A percentile compares a stretch with the other conserved stretches of the same genome.
These are phyloP conservation scores for Saitozyma sp. DNA, from an alignment of 768 basidiomycete genomes.

Conservation along the genomic window DNA sequence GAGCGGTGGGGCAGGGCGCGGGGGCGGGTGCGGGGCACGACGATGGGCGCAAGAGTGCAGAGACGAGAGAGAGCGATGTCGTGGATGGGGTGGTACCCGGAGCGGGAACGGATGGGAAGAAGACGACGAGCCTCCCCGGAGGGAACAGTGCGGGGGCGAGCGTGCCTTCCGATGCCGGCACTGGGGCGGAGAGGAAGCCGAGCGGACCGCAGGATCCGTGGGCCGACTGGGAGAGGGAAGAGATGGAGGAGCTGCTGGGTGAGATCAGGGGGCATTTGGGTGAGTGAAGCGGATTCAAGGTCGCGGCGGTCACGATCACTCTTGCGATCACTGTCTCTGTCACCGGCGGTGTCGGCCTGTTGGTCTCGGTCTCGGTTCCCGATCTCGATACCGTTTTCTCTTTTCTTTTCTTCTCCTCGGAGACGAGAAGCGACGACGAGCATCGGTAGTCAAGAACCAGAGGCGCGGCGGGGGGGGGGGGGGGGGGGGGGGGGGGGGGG, in stretches of 20 bases:
- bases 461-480: constrained; percentile 65
- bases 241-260: constrained; percentile 80
- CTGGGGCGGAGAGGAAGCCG: constrained; percentile 18
- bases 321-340: not conserved
- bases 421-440: too few species aligned
- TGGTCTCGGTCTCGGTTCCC: too few species aligned
- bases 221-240: constrained; percentile 76
- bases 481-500: constrained; percentile 79
- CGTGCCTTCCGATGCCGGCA: constrained; percentile 45
- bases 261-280: constrained; percentile 84
- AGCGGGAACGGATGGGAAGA: constrained; percentile 6
- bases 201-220: constrained; percentile 65
- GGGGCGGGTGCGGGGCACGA: constrained; percentile 18
- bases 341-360: not conserved
- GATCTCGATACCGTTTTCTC: too few species aligned
- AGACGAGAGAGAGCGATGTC: constrained; percentile 1
- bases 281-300: constrained; percentile 51
- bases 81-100: constrained; percentile 8
- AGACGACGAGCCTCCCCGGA: not conserved
- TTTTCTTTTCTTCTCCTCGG: too few species aligned
- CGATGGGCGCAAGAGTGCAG: not conserved
- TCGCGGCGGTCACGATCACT: not conserved
- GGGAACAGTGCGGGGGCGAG: not conserved
- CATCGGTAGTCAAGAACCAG: constrained; percentile 12
- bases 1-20: constrained; percentile 47